phyloP scores from a whole-genome alignment of 2,329 filamentous ascomycete genomes.

The Colletotrichum sp. region DNA sequence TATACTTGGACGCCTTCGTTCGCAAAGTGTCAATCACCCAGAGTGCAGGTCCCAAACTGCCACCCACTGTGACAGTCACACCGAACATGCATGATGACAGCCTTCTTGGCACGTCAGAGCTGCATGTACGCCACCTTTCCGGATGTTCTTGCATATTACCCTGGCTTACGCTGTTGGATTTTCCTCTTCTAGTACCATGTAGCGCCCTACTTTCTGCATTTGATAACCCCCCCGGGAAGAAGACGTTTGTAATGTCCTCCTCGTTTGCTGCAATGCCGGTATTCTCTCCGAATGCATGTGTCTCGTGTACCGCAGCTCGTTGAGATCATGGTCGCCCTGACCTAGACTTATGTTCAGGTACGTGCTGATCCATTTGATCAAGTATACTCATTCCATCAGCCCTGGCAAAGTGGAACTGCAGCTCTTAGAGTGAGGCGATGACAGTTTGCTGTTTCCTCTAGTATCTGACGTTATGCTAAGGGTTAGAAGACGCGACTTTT shows the following conservation, averaged over 20 bases:
- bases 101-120: not conserved
- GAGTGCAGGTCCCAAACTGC: not conserved
- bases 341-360: not conserved
- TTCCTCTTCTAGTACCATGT: not conserved
- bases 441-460: not conserved
- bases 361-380: not conserved
- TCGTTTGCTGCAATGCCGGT: not conserved
- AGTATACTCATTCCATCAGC: not conserved
- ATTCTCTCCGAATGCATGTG: not conserved
- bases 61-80: not conserved
- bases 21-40: not conserved
- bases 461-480: not conserved
- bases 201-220: not conserved
- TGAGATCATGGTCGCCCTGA: not conserved
- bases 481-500: not conserved
- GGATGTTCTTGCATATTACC: not conserved
- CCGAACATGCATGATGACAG: not conserved
- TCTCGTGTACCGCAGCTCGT: not conserved
- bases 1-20: not conserved
- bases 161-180: not conserved
- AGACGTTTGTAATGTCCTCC: not conserved
- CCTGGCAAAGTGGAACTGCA: not conserved
- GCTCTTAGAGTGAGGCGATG: not conserved
- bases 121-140: not conserved
- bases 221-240: not conserved